Base-by-base conservation (phyloP, 2,329 filamentous ascomycete genomes). In the Fusarium coffeatum region DNA sequence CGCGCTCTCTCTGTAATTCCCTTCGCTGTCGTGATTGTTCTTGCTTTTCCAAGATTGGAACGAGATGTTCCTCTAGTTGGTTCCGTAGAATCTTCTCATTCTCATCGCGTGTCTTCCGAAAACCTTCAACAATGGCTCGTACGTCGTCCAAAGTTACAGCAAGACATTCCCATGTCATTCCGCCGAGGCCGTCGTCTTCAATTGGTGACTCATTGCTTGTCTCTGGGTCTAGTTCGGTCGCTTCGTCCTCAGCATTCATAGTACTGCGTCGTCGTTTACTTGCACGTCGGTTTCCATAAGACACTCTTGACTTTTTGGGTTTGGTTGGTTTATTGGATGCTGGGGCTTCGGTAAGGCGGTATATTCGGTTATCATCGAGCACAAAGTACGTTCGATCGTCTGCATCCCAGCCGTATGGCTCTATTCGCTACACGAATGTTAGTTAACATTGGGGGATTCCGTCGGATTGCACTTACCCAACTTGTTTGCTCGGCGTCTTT, bases 361-460 rank as follows among this genome's bases (percentile, higher is more conserved):
- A 99, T 43, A 99, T 84, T 67, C 96, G 89, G 74, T 98, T 97
- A 78, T 99, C 96, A 74, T 98, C 95, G 6, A 99, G 87, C 5
- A 98, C 90, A 76, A 92, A 97, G 77, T 98, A 97, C 37, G 90
- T 90, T 40, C 93, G 90, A 69, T 97, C 94, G 48, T 97, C 86
- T 23, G 89, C 86, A 78, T 99, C 96, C 89, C 93, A 98, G 12
- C 96, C 96, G 67, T 92, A 90, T 0, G 92, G 91, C 75, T 95
- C 92, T 71, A 96, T 93, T 64, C 90, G 85, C 89, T 91, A 55
- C 11, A 22, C 8, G 16, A 7, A 10, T 23, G 43, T 79, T 59
- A 78, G 65, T 64, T 27, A 41, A 23, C 27, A 32, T 45, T 5
- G 9, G 8, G 6, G 22, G 22, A 18, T 18, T 6, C 6, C 20